Conservation (phyloP, 1,284 basidiomycete species). For the Ganoderma sp. region DNA sequence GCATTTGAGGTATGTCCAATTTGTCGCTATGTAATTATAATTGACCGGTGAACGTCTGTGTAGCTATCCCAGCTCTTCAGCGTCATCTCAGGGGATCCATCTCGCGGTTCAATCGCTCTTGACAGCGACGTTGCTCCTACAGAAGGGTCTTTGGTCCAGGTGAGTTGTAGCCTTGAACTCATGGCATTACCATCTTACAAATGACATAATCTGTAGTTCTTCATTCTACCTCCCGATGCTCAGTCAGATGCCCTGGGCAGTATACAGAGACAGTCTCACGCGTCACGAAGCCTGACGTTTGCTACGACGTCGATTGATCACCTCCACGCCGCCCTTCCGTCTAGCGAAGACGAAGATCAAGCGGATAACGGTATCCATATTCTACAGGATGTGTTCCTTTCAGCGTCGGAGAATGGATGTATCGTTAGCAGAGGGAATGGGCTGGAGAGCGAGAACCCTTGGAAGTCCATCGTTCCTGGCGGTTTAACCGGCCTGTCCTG, state of each 20-base stretch:
- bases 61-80: conserved; percentile 56
- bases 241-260: conserved; percentile 17
- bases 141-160: conserved; percentile 66
- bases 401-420: conserved; percentile 65
- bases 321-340: conserved; percentile 1
- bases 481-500: conserved; percentile 12
- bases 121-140: conserved; percentile 66
- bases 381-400: conserved; percentile 53
- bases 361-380: conserved; percentile 31
- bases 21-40: fast-evolving
- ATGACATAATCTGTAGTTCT: conserved; percentile 17
- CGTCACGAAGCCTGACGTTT: conserved; percentile 25
- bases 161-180: conserved; percentile 40
- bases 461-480: conserved; percentile 48
- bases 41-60: neutral
- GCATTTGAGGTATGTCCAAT: conserved; percentile 37
- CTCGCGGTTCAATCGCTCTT: conserved; percentile 75
- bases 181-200: conserved; percentile 20
- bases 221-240: conserved; percentile 17
- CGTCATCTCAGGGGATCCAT: conserved; percentile 82
- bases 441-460: conserved; percentile 35
- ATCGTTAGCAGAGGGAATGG: conserved; percentile 38
- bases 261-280: conserved; percentile 1
- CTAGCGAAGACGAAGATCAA: conserved; percentile 14
- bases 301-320: conserved; percentile 28